These are phyloP conservation scores for Tricholoma terreum DNA, from an alignment of 768 basidiomycete species.

Conservation along the genomic window DNA sequence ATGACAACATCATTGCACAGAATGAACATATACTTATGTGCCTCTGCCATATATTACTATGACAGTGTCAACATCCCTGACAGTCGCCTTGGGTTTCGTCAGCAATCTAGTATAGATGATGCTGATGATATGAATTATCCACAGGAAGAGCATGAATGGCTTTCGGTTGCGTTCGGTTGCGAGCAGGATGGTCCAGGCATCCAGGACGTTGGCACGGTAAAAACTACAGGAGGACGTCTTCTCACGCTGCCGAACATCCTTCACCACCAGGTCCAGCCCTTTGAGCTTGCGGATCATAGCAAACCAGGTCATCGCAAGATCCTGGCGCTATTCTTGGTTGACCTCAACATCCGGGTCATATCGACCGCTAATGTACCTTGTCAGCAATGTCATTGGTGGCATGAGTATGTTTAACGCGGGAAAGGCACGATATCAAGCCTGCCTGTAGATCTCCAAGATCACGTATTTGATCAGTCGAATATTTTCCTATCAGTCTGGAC, in stretches of 20 bases:
- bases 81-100: conserved; percentile 29
- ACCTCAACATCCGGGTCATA: conserved; percentile 6
- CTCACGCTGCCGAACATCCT: conserved; percentile 5
- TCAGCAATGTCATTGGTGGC: conserved; percentile 27
- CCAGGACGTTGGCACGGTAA: conserved; percentile 19
- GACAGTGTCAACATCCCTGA: conserved; percentile 24
- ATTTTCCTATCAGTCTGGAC: conserved; percentile 24
- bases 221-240: conserved; percentile 16
- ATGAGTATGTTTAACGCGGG: conserved; percentile 11
- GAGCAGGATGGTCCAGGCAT: conserved; percentile 2
- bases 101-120: conserved; percentile 8
- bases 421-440: conserved; percentile 2
- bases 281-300: conserved; percentile 10
- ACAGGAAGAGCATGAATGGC: no score
- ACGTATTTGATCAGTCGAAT: no score
- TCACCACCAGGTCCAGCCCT: conserved; percentile 5
- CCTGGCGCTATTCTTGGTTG: conserved; percentile 29
- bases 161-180: conserved; percentile 28
- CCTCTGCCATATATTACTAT: conserved; percentile 26
- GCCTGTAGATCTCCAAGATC: no score
- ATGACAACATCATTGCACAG: conserved; percentile 6
- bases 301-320: conserved; percentile 40
- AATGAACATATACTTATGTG: conserved; percentile 27
- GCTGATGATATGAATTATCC: no score
- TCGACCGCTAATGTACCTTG: conserved; percentile 7